phyloP scores from a whole-genome alignment of 2,329 filamentous ascomycete species.

The Ophiostoma montium region DNA sequence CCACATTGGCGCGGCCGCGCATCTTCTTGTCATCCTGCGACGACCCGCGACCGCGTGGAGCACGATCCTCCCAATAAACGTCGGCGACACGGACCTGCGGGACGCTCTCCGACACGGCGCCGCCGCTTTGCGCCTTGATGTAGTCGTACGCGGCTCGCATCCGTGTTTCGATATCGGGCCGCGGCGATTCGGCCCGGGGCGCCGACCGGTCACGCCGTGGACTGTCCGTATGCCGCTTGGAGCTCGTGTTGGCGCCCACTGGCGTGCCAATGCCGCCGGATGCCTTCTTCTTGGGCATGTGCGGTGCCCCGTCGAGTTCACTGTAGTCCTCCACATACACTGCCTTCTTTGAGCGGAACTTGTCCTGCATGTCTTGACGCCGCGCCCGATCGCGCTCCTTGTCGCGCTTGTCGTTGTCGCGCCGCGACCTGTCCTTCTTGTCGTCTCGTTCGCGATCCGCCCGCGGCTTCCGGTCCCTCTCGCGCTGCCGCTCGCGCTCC shows the following conservation, averaged over 20 bases:
- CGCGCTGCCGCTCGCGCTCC: neutral
- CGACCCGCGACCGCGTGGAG: slow-evolving; percentile 3
- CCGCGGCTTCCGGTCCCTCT: neutral
- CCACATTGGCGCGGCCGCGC: neutral
- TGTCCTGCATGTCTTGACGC: slow-evolving; percentile 18
- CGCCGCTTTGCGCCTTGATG: neutral
- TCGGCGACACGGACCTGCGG: no score
- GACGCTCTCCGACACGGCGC: neutral
- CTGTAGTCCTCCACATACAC: slow-evolving; percentile 16
- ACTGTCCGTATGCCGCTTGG: slow-evolving; percentile 18
- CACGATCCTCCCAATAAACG: no score
- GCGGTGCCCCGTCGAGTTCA: slow-evolving; percentile 17
- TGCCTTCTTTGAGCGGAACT: slow-evolving; percentile 15
- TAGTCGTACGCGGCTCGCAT: no score
- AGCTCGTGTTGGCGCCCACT: slow-evolving; percentile 6
- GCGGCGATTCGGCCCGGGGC: slow-evolving; percentile 7
- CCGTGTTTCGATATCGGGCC: neutral
- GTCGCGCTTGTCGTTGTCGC: slow-evolving; percentile 19
- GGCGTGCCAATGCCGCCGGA: slow-evolving; percentile 1
- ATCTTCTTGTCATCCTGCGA: slow-evolving; percentile 14
- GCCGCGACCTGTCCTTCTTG: slow-evolving; percentile 23
- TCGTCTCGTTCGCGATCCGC: slow-evolving; percentile 17
- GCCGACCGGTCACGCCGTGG: slow-evolving; percentile 13
- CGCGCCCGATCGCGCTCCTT: slow-evolving; percentile 15
- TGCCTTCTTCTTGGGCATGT: slow-evolving; percentile 15